Percentiles rank a stretch among this genome's conserved stretches.
phyloP scores from a whole-genome alignment of 2,329 filamentous ascomycete species.

The Aspergillus sergii region DNA sequence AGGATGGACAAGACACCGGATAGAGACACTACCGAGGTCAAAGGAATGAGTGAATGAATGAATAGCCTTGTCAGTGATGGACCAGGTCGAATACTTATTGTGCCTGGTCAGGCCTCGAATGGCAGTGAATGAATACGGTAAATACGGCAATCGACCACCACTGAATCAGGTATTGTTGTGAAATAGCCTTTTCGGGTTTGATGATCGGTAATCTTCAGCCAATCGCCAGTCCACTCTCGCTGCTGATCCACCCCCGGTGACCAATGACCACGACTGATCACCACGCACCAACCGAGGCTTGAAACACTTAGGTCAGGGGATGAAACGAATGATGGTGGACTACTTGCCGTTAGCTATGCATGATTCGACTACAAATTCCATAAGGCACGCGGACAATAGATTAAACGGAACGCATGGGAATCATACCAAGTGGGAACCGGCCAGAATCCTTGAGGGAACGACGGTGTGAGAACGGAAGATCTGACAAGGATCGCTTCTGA shows the following conservation, averaged over 20 bases:
- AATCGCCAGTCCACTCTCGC: not conserved
- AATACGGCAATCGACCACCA: not conserved
- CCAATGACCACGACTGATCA: slow-evolving; percentile 8
- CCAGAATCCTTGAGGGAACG: too few relatives aligned
- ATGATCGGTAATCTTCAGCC: slow-evolving; percentile 2
- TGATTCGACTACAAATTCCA: slow-evolving; percentile 2
- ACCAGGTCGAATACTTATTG: not conserved
- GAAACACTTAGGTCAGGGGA: slow-evolving; percentile 14
- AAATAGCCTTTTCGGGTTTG: slow-evolving; percentile 1
- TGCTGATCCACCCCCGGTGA: not conserved
- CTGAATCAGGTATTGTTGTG: not conserved
- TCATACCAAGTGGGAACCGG: slow-evolving; percentile 1
- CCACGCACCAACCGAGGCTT: slow-evolving; percentile 5
- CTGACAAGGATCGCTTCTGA: not conserved
- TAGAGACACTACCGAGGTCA: not conserved
- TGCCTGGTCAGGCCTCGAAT: not conserved
- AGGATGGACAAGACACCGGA: not conserved
- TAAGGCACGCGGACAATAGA: not conserved
- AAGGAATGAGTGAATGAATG: not conserved
- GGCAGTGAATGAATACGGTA: not conserved
- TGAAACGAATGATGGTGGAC: slow-evolving; percentile 12
- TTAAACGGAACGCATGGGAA: not conserved
- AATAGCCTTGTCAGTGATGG: not conserved
- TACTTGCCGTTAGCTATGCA: slow-evolving; percentile 7
- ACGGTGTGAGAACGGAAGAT: not conserved